Conservation (phyloP, 805 yeast genomes). For the Hanseniaspora pseudoguilliermondii region DNA sequence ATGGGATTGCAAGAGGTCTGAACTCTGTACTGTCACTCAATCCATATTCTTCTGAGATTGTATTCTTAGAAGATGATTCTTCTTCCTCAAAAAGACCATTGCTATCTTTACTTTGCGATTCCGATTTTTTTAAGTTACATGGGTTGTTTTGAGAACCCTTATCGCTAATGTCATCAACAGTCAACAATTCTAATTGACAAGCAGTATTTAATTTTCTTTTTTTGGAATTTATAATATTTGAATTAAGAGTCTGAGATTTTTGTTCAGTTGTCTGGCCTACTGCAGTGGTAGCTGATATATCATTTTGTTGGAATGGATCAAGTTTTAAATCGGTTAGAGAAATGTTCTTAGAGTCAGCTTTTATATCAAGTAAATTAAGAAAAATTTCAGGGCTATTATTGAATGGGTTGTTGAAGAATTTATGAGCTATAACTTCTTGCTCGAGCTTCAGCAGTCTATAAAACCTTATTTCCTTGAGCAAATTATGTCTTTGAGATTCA, state of each 20-base stretch:
- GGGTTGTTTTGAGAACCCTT: not conserved
- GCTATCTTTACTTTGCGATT: not conserved
- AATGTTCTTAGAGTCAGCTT: constrained; percentile 14
- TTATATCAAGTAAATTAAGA: constrained; percentile 37
- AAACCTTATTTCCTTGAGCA: constrained; percentile 61
- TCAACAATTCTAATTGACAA: not conserved
- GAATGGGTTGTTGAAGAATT: constrained; percentile 41
- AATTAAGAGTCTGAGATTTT: not conserved
- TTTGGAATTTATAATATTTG: not conserved
- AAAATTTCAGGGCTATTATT: constrained; percentile 43
- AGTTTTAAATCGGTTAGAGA: not conserved
- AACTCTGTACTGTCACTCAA: not conserved
- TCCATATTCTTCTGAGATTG: constrained; percentile 2
- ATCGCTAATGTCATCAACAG: not conserved
- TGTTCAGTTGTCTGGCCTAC: not conserved
- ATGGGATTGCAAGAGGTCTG: constrained; percentile 10
- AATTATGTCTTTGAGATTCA: constrained; percentile 42
- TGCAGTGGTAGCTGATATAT: not conserved
- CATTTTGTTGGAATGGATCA: not conserved
- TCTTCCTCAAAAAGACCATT: constrained; percentile 14
- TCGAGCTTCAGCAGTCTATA: constrained; percentile 66
- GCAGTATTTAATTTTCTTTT: constrained; percentile 11
- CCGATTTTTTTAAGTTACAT: constrained; percentile 12
- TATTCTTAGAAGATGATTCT: not conserved
- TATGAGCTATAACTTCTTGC: constrained; percentile 49